Evolutionary conservation across 2,329 filamentous ascomycete genomes (phyloP).

Genomic region (Fusarium lateritium): DNA sequence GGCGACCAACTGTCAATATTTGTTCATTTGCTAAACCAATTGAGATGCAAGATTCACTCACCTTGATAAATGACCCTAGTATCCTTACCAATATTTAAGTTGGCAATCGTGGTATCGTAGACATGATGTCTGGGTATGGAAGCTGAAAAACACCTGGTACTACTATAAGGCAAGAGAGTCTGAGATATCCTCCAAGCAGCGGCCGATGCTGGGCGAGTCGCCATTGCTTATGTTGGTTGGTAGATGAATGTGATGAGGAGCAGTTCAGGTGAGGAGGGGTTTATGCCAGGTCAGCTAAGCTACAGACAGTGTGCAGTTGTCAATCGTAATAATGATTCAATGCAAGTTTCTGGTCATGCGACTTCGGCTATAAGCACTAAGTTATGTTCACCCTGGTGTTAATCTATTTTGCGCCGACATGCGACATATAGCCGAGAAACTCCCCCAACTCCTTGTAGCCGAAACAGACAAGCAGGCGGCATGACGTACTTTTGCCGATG

Average conservation of each 20-base stretch:
- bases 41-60: no score
- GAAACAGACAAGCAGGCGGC: no score
- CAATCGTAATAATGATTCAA: neutral
- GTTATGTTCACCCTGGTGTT: neutral
- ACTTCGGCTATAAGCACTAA: neutral
- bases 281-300: neutral
- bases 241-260: accelerated
- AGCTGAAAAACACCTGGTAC: neutral
- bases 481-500: no score
- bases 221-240: neutral
- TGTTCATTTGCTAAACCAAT: no score
- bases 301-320: neutral
- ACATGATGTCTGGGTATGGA: neutral
- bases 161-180: accelerated
- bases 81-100: neutral
- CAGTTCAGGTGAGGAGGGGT: neutral
- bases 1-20: no score
- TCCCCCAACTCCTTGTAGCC: no score
- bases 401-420: no score
- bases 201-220: neutral
- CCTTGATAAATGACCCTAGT: neutral
- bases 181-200: neutral
- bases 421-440: no score
- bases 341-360: neutral
- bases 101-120: constrained; percentile 2